Base-by-base conservation (phyloP, 1,284 basidiomycete genomes). In the Austroboletus novae-zelandiae region DNA sequence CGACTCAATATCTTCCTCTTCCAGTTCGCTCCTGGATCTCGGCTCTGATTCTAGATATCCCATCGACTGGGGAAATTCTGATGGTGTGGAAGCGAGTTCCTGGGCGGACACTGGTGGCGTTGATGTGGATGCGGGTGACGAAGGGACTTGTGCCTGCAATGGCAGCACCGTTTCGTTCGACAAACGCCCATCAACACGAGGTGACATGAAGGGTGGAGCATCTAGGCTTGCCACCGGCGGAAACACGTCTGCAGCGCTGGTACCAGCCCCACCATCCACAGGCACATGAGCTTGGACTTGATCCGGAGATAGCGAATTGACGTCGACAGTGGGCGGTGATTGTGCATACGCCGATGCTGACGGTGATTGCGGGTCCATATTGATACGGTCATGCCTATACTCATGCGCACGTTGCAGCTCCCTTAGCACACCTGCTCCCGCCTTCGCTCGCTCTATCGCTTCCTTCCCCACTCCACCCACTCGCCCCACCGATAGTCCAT, bases 401-500 rank as follows among this genome's bases (percentile, higher is more conserved):
- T 55, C 63, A 39, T 54, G 51, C 40, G 60, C 54, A 47, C 39
- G 56, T 30, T 55, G 51, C 49, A 66, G 47, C 42, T 69, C 64
- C 50, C 59, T 66, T 9, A 44, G 52, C 42, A 51, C 48, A 49
- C 51, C 44, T 62, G 45, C 64, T 62, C 53, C 53, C 45, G 52
- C 50, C 43, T 51, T 57, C 25, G 42, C 48, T 45, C 57, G 60
- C 17, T 70, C 61, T 48, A 59, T 54, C 30, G 53, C 75, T 50
- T 74, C 70, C 60, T 61, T 72, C 9, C 79, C 82, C 35, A 84
- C 78, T 54, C 77, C 78, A 52, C 90, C 90, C 20, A 86, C 58
- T 41, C 91, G 80, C 47, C 90, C 90, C 41, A 82, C 69, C 0
- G 47, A 47, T 17, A 20, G 50, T 32, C 34, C 49, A 9, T 27